These are phyloP conservation scores for Candida tetrigidarum DNA, from an alignment of 1,139 yeast species.

Conservation along the genomic window DNA sequence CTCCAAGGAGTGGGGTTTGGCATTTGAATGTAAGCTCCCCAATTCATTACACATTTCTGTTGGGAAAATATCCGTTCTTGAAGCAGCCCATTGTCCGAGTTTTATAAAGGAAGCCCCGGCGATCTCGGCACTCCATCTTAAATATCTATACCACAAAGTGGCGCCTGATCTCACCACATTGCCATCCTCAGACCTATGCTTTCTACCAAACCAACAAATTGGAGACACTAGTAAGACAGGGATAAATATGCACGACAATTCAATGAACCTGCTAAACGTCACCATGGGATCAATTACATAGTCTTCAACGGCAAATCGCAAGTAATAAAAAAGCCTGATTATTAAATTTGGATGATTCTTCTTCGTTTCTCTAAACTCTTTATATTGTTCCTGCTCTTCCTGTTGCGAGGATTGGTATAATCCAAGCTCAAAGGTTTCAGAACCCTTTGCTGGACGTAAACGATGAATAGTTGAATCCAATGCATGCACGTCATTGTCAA, in stretches of 20 bases:
- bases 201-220: slow-evolving; percentile 62
- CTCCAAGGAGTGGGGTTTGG: slow-evolving; percentile 68
- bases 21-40: slow-evolving; percentile 80
- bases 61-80: slow-evolving; percentile 95
- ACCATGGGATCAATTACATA: slow-evolving; percentile 68
- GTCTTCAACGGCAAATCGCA: slow-evolving; percentile 52
- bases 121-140: slow-evolving; percentile 71
- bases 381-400: slow-evolving; percentile 42
- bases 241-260: slow-evolving; percentile 64
- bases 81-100: slow-evolving; percentile 99
- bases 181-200: slow-evolving; percentile 30
- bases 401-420: slow-evolving; percentile 63
- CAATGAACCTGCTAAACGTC: slow-evolving; percentile 69
- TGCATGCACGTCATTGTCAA: slow-evolving; percentile 38
- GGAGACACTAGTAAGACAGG: slow-evolving; percentile 76
- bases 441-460: slow-evolving; percentile 45
- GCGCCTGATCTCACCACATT: slow-evolving; percentile 60
- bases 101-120: slow-evolving; percentile 97
- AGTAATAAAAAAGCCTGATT: slow-evolving; percentile 32
- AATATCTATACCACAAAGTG: slow-evolving; percentile 66
- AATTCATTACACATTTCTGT: slow-evolving; percentile 77
- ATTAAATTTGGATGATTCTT: slow-evolving; percentile 28
- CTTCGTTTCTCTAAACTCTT: slow-evolving; percentile 26
- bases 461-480: slow-evolving; percentile 40
- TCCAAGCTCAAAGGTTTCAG: slow-evolving; percentile 73